Evolutionary conservation across 1,139 yeast species (phyloP).

Genomic region (Kluyveromyces sp.): DNA sequence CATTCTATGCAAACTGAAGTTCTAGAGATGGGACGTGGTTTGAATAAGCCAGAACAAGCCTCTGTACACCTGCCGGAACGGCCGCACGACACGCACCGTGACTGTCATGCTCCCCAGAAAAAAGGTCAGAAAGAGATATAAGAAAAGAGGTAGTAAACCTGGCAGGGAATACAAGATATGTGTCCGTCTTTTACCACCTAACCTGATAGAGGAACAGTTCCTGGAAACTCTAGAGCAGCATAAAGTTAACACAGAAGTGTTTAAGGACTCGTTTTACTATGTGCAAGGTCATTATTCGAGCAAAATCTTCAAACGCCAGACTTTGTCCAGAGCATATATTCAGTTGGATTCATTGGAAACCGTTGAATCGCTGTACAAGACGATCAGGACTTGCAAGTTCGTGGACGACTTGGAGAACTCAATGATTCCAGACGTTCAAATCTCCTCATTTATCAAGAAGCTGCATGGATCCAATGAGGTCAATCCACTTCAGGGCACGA

Average conservation of each 20-base stretch:
- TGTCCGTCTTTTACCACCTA: conserved; percentile 30
- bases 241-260: conserved; percentile 9
- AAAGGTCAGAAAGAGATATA: conserved; percentile 3
- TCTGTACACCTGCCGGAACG: background rate
- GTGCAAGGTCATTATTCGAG: conserved; percentile 24
- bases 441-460: conserved; percentile 25
- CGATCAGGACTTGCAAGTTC: conserved; percentile 17
- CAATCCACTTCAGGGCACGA: conserved; percentile 17
- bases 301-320: conserved; percentile 27
- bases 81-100: background rate
- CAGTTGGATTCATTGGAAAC: conserved; percentile 18
- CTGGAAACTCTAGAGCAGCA: conserved; percentile 13
- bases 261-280: conserved; percentile 21
- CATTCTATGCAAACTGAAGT: no score
- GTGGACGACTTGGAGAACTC: conserved; percentile 26
- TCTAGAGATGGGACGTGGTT: no score
- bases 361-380: conserved; percentile 14
- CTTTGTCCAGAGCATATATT: conserved; percentile 29
- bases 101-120: conserved; percentile 1
- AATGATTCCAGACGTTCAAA: conserved; percentile 16
- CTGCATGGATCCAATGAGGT: conserved; percentile 10
- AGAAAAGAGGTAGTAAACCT: background rate
- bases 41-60: no score
- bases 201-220: conserved; percentile 23
- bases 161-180: conserved; percentile 20